Conservation (phyloP, 2,329 filamentous ascomycete genomes). For the Lasiodiplodia sp. region DNA sequence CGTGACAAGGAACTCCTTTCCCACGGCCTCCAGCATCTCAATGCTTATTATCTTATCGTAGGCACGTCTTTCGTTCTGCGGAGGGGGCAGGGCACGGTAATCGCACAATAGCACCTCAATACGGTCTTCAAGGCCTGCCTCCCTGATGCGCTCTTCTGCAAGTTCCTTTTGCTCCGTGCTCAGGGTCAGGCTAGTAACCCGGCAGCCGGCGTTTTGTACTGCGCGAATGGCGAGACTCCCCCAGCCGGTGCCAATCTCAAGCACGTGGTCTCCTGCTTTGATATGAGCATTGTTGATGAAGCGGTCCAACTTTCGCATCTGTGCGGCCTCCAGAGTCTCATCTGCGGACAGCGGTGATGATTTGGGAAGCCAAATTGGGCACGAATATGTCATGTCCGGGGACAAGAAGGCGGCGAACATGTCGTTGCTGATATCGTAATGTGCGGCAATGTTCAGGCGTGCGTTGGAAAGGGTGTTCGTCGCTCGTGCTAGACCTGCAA, state of each 20-base stretch:
- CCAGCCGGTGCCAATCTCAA: conserved; percentile 81
- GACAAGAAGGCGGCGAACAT: conserved; percentile 79
- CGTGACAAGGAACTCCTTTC: conserved; percentile 69
- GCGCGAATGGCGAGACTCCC: conserved; percentile 76
- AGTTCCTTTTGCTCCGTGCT: conserved; percentile 73
- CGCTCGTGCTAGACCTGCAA: conserved; percentile 62
- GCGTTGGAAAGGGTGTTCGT: conserved; percentile 60
- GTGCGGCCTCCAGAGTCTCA: conserved; percentile 70
- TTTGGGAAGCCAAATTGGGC: conserved; percentile 67
- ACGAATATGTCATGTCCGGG: conserved; percentile 79
- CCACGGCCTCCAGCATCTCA: conserved; percentile 80
- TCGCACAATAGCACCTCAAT: conserved; percentile 74
- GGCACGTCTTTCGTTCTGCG: conserved; percentile 48
- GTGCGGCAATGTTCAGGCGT: conserved; percentile 71
- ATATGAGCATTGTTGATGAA: conserved; percentile 72
- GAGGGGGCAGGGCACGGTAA: conserved; percentile 67
- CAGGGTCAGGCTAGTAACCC: conserved; percentile 72
- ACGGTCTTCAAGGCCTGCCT: conserved; percentile 64
- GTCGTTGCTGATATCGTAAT: conserved; percentile 79
- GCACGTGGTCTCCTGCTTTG: conserved; percentile 69
- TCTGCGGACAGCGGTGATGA: conserved; percentile 50
- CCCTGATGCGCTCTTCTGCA: conserved; percentile 69
- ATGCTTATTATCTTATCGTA: conserved; percentile 79
- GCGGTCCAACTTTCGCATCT: conserved; percentile 70
- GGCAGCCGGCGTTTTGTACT: conserved; percentile 70